phyloP scores from a whole-genome alignment of 2,329 filamentous ascomycete species.

The Penicillium sp. region DNA sequence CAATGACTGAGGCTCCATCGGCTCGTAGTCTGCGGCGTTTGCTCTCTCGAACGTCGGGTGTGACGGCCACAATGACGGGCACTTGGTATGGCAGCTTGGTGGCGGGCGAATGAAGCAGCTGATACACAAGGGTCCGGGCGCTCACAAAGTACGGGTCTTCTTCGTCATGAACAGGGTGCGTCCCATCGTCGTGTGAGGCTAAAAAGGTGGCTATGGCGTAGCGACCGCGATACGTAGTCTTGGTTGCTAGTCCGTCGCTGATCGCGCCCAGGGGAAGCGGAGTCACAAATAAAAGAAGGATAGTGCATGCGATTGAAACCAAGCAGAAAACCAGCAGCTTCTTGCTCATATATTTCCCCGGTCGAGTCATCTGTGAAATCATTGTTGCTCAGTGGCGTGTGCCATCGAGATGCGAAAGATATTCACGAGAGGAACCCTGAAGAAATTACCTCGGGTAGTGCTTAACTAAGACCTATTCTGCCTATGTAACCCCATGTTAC shows the following conservation, averaged over 20 bases:
- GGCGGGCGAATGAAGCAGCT: constrained; percentile 11
- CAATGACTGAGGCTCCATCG: constrained; percentile 9
- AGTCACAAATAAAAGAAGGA: constrained; percentile 3
- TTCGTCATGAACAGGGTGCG: not conserved
- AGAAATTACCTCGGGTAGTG: not conserved
- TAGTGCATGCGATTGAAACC: constrained; percentile 4
- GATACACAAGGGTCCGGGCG: constrained; percentile 10
- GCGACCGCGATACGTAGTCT: not conserved
- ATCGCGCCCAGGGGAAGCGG: not conserved
- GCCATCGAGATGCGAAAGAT: not conserved
- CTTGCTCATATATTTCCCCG: constrained; percentile 2
- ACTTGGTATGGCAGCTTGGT: constrained; percentile 7
- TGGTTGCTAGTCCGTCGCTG: not conserved
- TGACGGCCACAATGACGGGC: constrained; percentile 12
- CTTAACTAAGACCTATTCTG: not conserved
- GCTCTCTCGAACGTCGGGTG: constrained; percentile 6
- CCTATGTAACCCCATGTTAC: not conserved
- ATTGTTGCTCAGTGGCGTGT: not conserved
- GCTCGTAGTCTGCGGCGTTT: constrained; percentile 9
- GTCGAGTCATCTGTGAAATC: not conserved
- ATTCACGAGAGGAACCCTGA: not conserved
- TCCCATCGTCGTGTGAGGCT: not conserved
- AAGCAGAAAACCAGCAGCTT: constrained; percentile 7
- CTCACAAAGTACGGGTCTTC: constrained; percentile 4
- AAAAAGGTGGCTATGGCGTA: constrained; percentile 8